These are phyloP conservation scores for Fusarium poae DNA, from an alignment of 2,329 filamentous ascomycete species.

Conservation along the genomic window DNA sequence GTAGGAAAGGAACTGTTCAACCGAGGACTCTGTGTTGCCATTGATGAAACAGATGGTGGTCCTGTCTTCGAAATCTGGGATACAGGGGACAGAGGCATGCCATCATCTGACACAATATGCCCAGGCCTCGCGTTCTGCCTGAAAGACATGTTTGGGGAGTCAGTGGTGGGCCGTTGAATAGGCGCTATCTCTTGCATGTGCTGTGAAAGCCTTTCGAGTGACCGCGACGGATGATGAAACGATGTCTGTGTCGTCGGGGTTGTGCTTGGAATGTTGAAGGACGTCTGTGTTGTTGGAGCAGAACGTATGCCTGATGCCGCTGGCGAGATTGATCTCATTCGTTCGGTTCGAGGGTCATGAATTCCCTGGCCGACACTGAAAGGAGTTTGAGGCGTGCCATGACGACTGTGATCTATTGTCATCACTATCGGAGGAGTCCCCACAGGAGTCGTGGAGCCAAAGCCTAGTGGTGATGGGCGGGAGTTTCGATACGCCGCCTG, in stretches of 20 bases:
- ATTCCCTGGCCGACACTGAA: slow-evolving; percentile 23
- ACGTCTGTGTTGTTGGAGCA: slow-evolving; percentile 31
- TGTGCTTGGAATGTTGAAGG: slow-evolving; percentile 36
- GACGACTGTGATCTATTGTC: slow-evolving; percentile 15
- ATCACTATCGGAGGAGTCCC: slow-evolving; percentile 31
- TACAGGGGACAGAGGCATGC: slow-evolving; percentile 44
- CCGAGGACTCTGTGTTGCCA: slow-evolving; percentile 47
- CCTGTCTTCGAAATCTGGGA: slow-evolving; percentile 44
- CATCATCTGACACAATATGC: slow-evolving; percentile 14
- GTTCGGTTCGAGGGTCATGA: slow-evolving; percentile 17
- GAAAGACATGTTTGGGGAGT: slow-evolving; percentile 37
- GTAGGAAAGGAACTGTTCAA: slow-evolving; percentile 27
- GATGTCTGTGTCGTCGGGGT: slow-evolving; percentile 32
- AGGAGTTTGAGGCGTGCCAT: slow-evolving; percentile 34
- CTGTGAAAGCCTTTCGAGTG: slow-evolving; percentile 40
- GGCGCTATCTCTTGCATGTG: slow-evolving; percentile 19
- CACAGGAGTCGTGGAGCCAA: slow-evolving; percentile 37
- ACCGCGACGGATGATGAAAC: slow-evolving; percentile 39
- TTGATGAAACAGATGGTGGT: slow-evolving; percentile 45
- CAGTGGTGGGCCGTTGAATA: slow-evolving; percentile 29
- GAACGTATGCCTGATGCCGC: slow-evolving; percentile 30
- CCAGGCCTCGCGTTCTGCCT: slow-evolving; percentile 21
- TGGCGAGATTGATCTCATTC: slow-evolving; percentile 37
- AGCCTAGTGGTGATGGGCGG: slow-evolving; percentile 33
- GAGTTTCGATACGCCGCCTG: slow-evolving; percentile 30